Base-by-base conservation (phyloP, 2,329 filamentous ascomycete species). In the Paracoccidioides brasiliensis region DNA sequence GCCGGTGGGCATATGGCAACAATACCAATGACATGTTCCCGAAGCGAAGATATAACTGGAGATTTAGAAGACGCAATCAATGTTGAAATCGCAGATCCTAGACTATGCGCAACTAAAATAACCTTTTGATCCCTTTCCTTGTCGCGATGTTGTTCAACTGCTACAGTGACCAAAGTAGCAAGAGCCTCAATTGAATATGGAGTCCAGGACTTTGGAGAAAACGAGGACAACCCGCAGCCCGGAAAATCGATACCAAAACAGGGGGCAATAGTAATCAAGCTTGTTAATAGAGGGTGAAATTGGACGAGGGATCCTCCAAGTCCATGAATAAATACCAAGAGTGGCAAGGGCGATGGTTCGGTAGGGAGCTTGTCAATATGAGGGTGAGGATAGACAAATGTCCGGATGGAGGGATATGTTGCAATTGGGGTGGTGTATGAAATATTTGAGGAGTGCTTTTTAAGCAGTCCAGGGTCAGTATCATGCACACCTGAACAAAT, bases 281-380 rank as follows among this genome's bases (percentile, higher is more conserved):
- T 93, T 22, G 82, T 85, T 14, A 97, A 73, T 4, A 97, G 74
- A 35, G 86, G 82, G 55, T 88, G 80, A 66, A 96, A 97, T 66
- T 97, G 93, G 9, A 89, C 85, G 30, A 90, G 80, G 0, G 88
- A 95, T 51, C 93, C 93, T n/a, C 91, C 93, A 8, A 97, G 78
- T 1, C 93, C 93, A 66, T 97, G 93, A 56, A 97, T 78, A 66
- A 94, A 95, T 45, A 97, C 90, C 3, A 97, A 74, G 8, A 98
- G 74, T 1, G 93, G 93, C 9, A 96, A 72, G 0, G 87, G 84
- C 0, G 80, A 78, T 1, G 88, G 87, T 58, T 83, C 78, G 44
- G 76, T 79, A 2, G 88, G 89, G 3, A 97, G 78, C 68, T 93
- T 87, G 57, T 84, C 80, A n/a, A 84, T 82, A 65, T 96, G 89